Evolutionary conservation across 2,329 filamentous ascomycete genomes (phyloP), one percentile per base, ranked within the genome.

Genomic region (Fusarium sp.): DNA sequence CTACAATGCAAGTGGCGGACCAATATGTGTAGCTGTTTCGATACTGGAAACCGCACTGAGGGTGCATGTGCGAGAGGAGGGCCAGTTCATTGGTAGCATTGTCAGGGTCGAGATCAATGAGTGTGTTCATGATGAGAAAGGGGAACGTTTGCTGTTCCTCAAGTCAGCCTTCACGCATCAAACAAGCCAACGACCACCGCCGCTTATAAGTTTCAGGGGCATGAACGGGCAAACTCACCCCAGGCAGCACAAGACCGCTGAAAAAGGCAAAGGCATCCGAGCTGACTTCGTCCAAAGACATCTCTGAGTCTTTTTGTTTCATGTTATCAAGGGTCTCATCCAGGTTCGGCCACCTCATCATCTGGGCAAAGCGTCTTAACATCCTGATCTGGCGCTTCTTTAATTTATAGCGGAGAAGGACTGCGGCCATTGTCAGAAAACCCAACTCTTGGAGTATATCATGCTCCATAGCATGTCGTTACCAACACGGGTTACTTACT

Each of bases 261-360:
- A 95, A 94, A 84, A 93, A 95, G 8, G 93, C 93, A 89, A 94
- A 92, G 18, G 92, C 89, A 78, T 94, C 92, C 23, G 92, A 93
- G 77, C 91, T 91, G 78, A 92, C 83, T 45, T 87, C 84, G 71
- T 93, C 86, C 62, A 93, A 83, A 16, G 86, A 85, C 25, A 88
- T 87, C 68, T 92, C 89, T 13, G 82, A 83, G 67, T 92, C 90
- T 70, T 87, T 86, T 70, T 92, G 87, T 71, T 88, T 89, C 64
- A 95, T 86, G 54, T 89, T 86, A 48, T 90, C 88, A 52, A 93
- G 86, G 8, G 93, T 91, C 68, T 90, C 89, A 23, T 85, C 84
- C 68, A 94, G 87, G 76, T 94, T 94, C 2, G 93, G 93, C 93
- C 93, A 95, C 81, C 94, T 94, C 85, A 95, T 91, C 78, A 89